Percentiles rank a stretch among this genome's conserved stretches.
Evolutionary conservation across 2,329 filamentous ascomycete species (phyloP).

Genomic region (Aspergillus pseudoterreus): DNA sequence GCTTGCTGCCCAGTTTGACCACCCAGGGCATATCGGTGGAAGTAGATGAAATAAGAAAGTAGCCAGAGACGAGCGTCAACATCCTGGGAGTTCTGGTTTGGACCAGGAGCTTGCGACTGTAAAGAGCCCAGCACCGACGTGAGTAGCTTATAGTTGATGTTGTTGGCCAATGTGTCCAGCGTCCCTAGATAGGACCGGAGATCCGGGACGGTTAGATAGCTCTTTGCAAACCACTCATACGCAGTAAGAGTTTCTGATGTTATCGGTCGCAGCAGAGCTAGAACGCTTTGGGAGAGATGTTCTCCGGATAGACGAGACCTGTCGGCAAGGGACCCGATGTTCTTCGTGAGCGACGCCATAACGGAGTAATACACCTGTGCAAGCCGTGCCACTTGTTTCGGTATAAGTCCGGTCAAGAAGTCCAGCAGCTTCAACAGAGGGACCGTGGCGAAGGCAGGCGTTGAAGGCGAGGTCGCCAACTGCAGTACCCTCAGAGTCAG

Average conservation of each 20-base stretch:
- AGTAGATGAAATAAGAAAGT: conserved; percentile 58
- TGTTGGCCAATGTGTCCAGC: conserved; percentile 42
- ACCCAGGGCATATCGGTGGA: conserved; percentile 49
- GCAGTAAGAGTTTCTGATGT: conserved; percentile 42
- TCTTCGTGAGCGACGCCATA: conserved; percentile 34
- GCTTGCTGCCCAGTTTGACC: conserved; percentile 33
- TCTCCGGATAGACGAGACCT: conserved; percentile 22
- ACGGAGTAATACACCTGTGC: conserved; percentile 38
- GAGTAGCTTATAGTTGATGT: conserved; percentile 51
- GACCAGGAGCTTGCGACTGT: conserved; percentile 23
- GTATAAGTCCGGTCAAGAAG: conserved; percentile 37
- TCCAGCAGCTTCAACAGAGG: conserved; percentile 33
- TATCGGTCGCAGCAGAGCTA: conserved; percentile 42
- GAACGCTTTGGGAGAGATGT: conserved; percentile 29
- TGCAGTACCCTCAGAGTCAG: conserved; percentile 33
- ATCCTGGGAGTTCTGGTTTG: conserved; percentile 29
- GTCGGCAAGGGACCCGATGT: conserved; percentile 15
- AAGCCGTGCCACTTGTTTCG: conserved; percentile 37
- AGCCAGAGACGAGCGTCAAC: conserved; percentile 51
- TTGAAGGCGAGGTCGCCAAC: conserved; percentile 18
- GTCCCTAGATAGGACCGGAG: conserved; percentile 35
- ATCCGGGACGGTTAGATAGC: conserved; percentile 45
- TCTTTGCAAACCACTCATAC: conserved; percentile 43
- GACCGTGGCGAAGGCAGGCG: conserved; percentile 22
- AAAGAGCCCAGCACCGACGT: conserved; percentile 34